Evolutionary conservation across 2,329 filamentous ascomycete species (phyloP), one percentile per base, ranked within the genome.

Genomic region (Cucurbitaria berberidis): DNA sequence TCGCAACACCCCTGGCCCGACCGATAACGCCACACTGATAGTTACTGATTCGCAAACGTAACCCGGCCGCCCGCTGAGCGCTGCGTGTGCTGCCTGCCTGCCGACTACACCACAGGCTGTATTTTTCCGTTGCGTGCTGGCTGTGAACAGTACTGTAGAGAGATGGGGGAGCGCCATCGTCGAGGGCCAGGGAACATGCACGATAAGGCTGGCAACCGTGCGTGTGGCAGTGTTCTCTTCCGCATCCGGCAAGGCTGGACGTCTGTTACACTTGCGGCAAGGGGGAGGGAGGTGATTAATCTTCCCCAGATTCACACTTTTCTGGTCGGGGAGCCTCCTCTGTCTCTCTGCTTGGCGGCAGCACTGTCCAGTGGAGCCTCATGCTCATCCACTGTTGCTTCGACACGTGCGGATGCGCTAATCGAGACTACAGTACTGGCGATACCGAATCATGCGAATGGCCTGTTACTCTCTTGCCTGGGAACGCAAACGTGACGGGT

Each of bases 21-120:
- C 48, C 66, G 58, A 72, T 73, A 73, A 34, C 67, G 69, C 59
- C 48, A 42, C 27, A 58, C 16, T 38, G 50, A 67, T 66, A 60
- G 63, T 69, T 67, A 68, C 63, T 63, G 57, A 64, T 66, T 48
- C 47, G 45, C 59, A 65, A 59, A 70, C 69, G 69, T 74, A 74
- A 73, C 63, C 56, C 58, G 52, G 54, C 57, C 69, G 64, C 65
- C 59, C 53, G 43, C 61, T 43, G 45, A 46, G 40, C 40, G n/a
- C 44, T 19, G 26, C 44, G 39, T 53, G 57, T 55, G 57, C 57
- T 52, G 43, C 30, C 30, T 51, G 57, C 45, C 43, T 52, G 58
- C 53, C 56, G 55, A 62, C 56, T 26, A 35, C 41, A 43, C 49
- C 7, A 29, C 53, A 45, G 18, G 29, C 38, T 2, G 9, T 15